Evolutionary conservation across 2,329 filamentous ascomycete genomes (phyloP).

Genomic region (Lasiodiplodia sp.): DNA sequence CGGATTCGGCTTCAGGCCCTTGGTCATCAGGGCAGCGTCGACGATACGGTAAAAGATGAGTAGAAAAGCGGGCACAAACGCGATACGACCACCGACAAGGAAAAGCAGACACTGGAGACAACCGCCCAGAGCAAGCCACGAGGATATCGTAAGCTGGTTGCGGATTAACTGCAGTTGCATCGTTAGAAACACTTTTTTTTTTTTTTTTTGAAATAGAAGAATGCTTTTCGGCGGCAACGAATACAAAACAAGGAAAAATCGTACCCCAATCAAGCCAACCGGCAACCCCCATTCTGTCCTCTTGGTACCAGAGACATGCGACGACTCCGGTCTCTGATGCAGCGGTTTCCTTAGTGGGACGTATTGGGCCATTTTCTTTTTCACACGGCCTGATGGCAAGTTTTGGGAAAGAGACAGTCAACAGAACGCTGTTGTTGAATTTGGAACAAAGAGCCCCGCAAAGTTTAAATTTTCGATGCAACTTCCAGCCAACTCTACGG

Average conservation of each 20-base stretch:
- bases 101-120: slow-evolving; percentile 48
- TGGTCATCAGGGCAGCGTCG: slow-evolving; percentile 45
- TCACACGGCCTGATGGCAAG: background rate
- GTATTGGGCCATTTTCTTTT: background rate
- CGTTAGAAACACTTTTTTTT: background rate
- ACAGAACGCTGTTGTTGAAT: background rate
- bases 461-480: background rate
- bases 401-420: background rate
- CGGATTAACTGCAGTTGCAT: background rate
- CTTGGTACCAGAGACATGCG: background rate
- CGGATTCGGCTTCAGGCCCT: slow-evolving; percentile 46
- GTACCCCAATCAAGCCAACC: slow-evolving; percentile 10
- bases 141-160: slow-evolving; percentile 44
- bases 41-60: slow-evolving; percentile 45
- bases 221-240: background rate
- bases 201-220: background rate
- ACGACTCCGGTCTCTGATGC: slow-evolving; percentile 8
- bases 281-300: slow-evolving; percentile 20
- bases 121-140: slow-evolving; percentile 52
- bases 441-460: background rate
- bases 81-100: slow-evolving; percentile 43
- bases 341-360: slow-evolving; percentile 11
- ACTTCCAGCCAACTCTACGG: background rate
- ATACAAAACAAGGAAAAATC: background rate
- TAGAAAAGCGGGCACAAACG: slow-evolving; percentile 44